Evolutionary conservation across 139 green algal species (phyloP).

Genomic region (Tetraselmis striata): DNA sequence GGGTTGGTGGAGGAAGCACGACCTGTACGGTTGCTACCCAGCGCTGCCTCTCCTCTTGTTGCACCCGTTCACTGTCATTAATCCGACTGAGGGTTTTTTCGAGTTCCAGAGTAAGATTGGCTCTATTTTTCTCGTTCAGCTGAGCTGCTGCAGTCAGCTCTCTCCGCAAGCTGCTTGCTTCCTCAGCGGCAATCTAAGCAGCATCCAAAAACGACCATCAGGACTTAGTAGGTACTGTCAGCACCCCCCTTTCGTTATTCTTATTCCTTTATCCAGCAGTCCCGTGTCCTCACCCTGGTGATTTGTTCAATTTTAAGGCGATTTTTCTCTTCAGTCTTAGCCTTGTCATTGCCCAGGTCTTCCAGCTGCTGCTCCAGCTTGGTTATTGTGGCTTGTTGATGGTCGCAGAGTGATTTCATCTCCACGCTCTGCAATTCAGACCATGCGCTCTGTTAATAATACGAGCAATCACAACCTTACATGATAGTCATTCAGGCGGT

Average conservation of each 20-base stretch:
- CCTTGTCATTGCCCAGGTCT: not conserved
- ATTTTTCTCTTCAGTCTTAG: not conserved
- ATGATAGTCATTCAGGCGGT: too few species aligned
- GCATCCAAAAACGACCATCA: too few species aligned
- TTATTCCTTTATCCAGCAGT: too few species aligned
- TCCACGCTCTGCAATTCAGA: too few species aligned
- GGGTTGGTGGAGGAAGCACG: too few species aligned
- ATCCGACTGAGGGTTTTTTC: not conserved
- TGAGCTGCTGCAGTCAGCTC: not conserved
- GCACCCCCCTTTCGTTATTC: too few species aligned
- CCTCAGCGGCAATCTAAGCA: not conserved
- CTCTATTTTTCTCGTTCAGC: not conserved
- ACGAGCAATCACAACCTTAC: too few species aligned
- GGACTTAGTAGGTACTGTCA: too few species aligned
- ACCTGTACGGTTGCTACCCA: not conserved
- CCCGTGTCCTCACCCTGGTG: not conserved
- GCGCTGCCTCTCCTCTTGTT: not conserved
- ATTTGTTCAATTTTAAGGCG: not conserved
- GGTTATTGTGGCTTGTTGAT: too few species aligned
- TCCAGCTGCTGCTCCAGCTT: not conserved
- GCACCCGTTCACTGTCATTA: not conserved
- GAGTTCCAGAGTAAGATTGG: not conserved
- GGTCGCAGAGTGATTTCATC: too few species aligned
- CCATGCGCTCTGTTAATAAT: too few species aligned
- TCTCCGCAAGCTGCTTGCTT: not conserved